Evolutionary conservation across 2,329 filamentous ascomycete species (phyloP).

Genomic region (Clonostachys byssicola): DNA sequence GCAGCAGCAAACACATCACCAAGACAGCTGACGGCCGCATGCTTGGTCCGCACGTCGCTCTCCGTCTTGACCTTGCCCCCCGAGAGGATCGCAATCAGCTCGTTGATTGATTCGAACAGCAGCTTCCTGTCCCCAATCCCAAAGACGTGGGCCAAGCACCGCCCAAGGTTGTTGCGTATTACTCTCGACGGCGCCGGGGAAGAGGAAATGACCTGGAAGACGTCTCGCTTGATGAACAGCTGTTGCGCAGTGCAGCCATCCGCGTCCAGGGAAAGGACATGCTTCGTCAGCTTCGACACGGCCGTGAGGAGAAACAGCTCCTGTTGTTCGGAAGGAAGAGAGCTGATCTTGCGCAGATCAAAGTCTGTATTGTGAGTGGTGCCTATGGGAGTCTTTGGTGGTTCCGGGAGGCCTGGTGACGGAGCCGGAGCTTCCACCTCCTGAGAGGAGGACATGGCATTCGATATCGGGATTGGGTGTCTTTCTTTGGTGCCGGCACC

Average conservation of each 20-base stretch:
- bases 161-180: constrained; percentile 83
- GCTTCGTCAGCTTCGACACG: constrained; percentile 74
- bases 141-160: constrained; percentile 80
- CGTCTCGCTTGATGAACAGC: constrained; percentile 86
- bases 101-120: constrained; percentile 91
- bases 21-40: constrained; percentile 82
- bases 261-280: constrained; percentile 69
- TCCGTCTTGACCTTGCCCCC: constrained; percentile 72
- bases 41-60: constrained; percentile 72
- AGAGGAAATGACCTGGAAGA: constrained; percentile 86
- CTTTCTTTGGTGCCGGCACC: too few species aligned
- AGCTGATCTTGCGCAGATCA: constrained; percentile 83
- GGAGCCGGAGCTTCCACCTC: constrained; percentile 24
- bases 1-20: constrained; percentile 89
- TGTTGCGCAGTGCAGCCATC: constrained; percentile 87
- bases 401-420: constrained; percentile 8
- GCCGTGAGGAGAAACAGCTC: constrained; percentile 91
- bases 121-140: constrained; percentile 83
- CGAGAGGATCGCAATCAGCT: constrained; percentile 70
- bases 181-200: constrained; percentile 82
- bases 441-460: constrained; percentile 28
- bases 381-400: constrained; percentile 31
- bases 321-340: constrained; percentile 89
- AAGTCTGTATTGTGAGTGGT: constrained; percentile 66
- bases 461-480: background rate